These are phyloP conservation scores for Backusella australiensis DNA, from an alignment of 192 early-diverging fungal genomes.

Conservation along the genomic window DNA sequence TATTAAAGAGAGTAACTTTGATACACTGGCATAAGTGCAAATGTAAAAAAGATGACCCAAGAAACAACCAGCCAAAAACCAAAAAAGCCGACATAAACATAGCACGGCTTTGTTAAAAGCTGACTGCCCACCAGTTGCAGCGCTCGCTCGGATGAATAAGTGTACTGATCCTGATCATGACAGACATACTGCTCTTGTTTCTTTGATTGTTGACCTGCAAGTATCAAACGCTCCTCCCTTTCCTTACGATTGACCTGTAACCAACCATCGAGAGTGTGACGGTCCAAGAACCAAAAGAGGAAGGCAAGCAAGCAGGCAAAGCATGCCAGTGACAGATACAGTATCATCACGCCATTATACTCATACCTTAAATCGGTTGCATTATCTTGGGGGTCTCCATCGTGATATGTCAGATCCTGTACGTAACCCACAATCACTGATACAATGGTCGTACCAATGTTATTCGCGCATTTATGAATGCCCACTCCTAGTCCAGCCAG, in stretches of 20 bases:
- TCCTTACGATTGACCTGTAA: constrained; percentile 21
- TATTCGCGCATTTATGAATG: constrained; percentile 60
- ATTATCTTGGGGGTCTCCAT: constrained; percentile 21
- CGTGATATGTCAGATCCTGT: constrained; percentile 46
- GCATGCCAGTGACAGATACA: constrained; percentile 18
- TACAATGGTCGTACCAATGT: constrained; percentile 59
- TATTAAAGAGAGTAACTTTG: not conserved
- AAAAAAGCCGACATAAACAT: constrained; percentile 21
- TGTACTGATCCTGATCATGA: not conserved
- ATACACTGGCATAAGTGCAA: constrained; percentile 34
- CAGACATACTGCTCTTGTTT: not conserved
- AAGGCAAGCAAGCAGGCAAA: not conserved
- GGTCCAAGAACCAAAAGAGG: constrained; percentile 27
- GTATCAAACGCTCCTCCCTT: constrained; percentile 11
- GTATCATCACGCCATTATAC: constrained; percentile 27
- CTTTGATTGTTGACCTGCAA: not conserved
- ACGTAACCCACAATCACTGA: constrained; percentile 56
- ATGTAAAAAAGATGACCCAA: constrained; percentile 28
- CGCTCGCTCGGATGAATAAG: not conserved
- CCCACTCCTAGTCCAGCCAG: constrained; percentile 54
- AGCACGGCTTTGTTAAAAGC: constrained; percentile 3
- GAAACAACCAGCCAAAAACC: constrained; percentile 21
- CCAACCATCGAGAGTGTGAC: constrained; percentile 19
- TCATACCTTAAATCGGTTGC: constrained; percentile 5
- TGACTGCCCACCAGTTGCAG: constrained; percentile 12